A percentile compares a stretch with the other conserved stretches of the same genome.
Conservation (phyloP, 75 land plant species). For the Pinus albicaulis region DNA sequence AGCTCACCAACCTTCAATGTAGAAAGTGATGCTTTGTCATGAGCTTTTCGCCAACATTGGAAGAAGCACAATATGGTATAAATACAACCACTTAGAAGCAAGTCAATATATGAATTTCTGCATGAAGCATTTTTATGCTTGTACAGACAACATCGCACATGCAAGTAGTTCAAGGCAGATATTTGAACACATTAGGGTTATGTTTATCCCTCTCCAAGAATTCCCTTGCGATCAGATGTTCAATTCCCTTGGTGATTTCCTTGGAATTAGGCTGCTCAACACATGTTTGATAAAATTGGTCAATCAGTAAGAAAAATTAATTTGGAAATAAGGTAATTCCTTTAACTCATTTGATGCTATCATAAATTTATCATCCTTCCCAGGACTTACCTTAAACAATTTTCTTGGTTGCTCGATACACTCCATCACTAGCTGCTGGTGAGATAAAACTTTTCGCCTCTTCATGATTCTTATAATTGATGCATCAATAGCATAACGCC, state of each 20-base stretch:
- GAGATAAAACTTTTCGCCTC: conserved; percentile 82
- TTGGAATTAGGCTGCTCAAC: conserved; percentile 80
- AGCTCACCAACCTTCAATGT: neutral
- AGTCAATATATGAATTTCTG: neutral
- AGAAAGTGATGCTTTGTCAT: neutral
- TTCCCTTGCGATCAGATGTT: conserved; percentile 84
- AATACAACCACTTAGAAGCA: neutral
- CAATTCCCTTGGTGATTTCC: conserved; percentile 91
- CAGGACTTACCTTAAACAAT: conserved; percentile 81
- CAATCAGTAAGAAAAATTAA: neutral
- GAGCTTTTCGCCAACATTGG: neutral
- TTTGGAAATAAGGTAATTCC: neutral
- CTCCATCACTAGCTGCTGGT: conserved; percentile 83
- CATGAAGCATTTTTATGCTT: neutral
- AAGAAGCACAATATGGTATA: neutral
- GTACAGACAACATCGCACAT: too few species aligned
- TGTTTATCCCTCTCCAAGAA: conserved; percentile 89
- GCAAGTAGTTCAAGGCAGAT: conserved; percentile 53
- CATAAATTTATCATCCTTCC: neutral
- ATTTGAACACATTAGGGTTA: conserved; percentile 82
- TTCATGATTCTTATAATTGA: conserved; percentile 96
- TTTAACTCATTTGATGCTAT: neutral
- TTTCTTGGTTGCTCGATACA: conserved; percentile 89
- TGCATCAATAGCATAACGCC: conserved; percentile 97
- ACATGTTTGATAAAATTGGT: neutral